Conservation (phyloP, 495 filamentous ascomycete species). For the Hyaloscypha hepaticicola region DNA sequence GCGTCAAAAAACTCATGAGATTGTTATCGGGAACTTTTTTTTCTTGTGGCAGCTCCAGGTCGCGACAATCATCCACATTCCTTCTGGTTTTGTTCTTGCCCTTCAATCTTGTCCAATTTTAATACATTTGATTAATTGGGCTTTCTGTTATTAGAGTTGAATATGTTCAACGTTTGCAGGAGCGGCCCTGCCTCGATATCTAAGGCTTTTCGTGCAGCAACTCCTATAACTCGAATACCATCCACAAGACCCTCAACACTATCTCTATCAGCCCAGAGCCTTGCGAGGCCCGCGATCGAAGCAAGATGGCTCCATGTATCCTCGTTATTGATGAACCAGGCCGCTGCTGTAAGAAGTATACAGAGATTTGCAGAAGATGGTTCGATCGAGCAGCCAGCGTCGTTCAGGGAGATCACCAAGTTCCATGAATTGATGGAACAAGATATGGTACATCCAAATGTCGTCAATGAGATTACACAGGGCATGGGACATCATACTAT, state of each 20-base stretch:
- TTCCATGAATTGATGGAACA: conserved; percentile 68
- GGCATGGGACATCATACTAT: conserved; percentile 79
- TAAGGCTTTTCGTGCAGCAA: conserved; percentile 12
- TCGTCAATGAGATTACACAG: conserved; percentile 68
- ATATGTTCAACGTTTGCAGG: conserved; percentile 30
- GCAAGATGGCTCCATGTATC: conserved; percentile 36
- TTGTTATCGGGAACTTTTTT: no score
- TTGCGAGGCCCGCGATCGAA: conserved; percentile 8
- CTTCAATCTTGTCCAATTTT: conserved; percentile 16
- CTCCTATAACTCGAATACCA: conserved; percentile 22
- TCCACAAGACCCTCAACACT: conserved; percentile 28
- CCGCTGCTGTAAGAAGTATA: background rate
- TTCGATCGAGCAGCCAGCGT: background rate
- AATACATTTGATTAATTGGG: background rate
- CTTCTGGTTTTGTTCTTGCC: background rate
- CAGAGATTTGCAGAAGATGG: background rate
- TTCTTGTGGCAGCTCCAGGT: background rate
- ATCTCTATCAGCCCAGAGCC: conserved; percentile 12
- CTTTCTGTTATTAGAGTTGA: conserved; percentile 17
- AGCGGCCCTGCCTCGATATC: conserved; percentile 33
- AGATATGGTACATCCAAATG: conserved; percentile 58
- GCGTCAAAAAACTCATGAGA: background rate
- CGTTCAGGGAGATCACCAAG: conserved; percentile 45
- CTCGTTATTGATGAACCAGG: conserved; percentile 27
- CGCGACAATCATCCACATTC: background rate